These are phyloP conservation scores for Acorus calamus DNA, from an alignment of 106 monocot genomes.

Conservation along the genomic window DNA sequence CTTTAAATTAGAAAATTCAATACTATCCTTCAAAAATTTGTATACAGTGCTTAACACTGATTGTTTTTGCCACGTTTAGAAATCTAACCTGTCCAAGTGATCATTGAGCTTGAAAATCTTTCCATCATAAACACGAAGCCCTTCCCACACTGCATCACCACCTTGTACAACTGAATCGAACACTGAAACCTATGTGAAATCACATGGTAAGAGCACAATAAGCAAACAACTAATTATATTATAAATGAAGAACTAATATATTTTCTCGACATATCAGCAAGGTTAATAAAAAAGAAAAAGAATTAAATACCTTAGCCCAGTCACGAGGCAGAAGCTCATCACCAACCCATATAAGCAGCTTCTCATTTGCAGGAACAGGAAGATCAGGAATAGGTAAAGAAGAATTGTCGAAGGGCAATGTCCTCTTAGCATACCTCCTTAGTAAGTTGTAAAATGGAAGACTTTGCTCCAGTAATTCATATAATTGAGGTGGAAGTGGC, in stretches of 20 bases:
- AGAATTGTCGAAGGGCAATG: constrained; percentile 28
- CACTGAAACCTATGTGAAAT: constrained; percentile 68
- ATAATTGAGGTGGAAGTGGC: constrained; percentile 58
- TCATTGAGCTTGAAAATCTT: constrained; percentile 91
- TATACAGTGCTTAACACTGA: background rate
- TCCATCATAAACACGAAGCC: constrained; percentile 77
- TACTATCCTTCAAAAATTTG: too few relatives aligned
- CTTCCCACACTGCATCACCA: constrained; percentile 98
- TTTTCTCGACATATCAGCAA: background rate
- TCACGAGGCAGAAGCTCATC: constrained; percentile 78
- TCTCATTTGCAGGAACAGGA: constrained; percentile 78
- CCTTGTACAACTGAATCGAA: constrained; percentile 99
- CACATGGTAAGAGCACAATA: constrained; percentile 8
- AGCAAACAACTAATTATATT: background rate
- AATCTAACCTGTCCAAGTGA: constrained; percentile 69
- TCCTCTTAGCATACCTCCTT: constrained; percentile 34
- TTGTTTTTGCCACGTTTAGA: too few relatives aligned
- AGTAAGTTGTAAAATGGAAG: constrained; percentile 96
- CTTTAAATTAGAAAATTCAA: too few relatives aligned
- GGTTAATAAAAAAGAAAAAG: background rate
- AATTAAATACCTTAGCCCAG: constrained; percentile 59
- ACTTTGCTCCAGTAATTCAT: constrained; percentile 79
- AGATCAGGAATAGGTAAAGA: constrained; percentile 56
- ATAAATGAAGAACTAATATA: background rate
- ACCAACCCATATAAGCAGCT: constrained; percentile 92